A percentile compares a stretch with the other conserved stretches of the same genome.
Conservation (phyloP, 176 grass and related monocot genomes). For the Ananas comosus region DNA sequence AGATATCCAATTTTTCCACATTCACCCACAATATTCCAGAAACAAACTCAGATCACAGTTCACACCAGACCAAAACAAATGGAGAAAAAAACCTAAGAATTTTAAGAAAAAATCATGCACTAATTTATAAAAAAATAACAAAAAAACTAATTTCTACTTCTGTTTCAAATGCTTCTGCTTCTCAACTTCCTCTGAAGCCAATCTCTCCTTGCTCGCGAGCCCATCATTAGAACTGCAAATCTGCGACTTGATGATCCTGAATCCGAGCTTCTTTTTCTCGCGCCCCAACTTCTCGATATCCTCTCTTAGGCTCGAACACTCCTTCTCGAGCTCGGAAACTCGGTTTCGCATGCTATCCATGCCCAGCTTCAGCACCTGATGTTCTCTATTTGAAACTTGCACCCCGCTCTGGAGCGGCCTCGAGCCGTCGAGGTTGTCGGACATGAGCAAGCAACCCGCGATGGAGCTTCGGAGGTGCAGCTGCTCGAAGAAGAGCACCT, state of each 20-base stretch:
- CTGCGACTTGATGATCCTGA: constrained; percentile 27
- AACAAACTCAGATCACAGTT: too few relatives aligned
- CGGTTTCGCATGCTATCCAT: constrained; percentile 58
- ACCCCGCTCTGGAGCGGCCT: constrained; percentile 26
- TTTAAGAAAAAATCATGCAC: too few relatives aligned
- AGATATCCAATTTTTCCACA: too few relatives aligned
- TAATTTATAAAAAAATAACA: too few relatives aligned
- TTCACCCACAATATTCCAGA: too few relatives aligned
- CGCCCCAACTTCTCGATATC: constrained; percentile 51
- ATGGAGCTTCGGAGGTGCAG: constrained; percentile 69
- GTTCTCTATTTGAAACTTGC: constrained; percentile 34
- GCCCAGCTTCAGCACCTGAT: constrained; percentile 35
- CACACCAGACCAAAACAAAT: too few relatives aligned
- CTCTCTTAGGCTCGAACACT: constrained; percentile 51
- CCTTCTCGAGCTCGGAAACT: constrained; percentile 67
- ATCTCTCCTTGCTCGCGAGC: constrained; percentile 12
- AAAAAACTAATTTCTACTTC: too few relatives aligned
- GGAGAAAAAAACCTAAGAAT: too few relatives aligned
- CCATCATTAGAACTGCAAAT: constrained; percentile 38
- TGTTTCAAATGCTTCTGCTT: not conserved
- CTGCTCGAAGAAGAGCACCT: constrained; percentile 89
- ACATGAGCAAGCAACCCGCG: constrained; percentile 54
- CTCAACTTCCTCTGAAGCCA: constrained; percentile 24
- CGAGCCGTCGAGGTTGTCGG: constrained; percentile 47
- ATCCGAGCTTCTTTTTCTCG: constrained; percentile 20